Base-by-base conservation (phyloP, 2,329 filamentous ascomycete species). In the Neofusicoccum kwambonambiense region DNA sequence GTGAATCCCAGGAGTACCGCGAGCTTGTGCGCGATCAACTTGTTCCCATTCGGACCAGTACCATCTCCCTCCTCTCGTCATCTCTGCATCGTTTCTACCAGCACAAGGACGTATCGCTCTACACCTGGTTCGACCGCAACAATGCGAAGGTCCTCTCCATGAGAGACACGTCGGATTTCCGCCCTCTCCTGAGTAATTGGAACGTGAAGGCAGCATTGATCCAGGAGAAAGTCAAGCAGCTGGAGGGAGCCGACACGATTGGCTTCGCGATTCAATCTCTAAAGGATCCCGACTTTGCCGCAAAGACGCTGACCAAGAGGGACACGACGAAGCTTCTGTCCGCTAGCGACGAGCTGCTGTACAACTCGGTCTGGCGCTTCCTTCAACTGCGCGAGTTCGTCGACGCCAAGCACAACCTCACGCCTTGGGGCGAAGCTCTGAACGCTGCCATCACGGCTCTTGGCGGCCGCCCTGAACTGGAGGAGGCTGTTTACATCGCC, bases 371-470 rank as follows among this genome's bases (percentile, higher is more conserved):
- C 65, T 97, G 92, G 90, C 87, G 93, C 64, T 95, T 97, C 77
- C 83, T 99, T 22, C 92, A 97, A 73, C 83, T 98, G 56, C 88
- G 93, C 66, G 93, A 90, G 27, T 99, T 97, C 72, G 84, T 96
- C 52, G 87, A 95, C 70, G 84, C 88, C 58, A 84, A 86, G 66
- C 94, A 98, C 77, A 86, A 89, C 66, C 83, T 97, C 67, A 97
- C 93, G 8, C 79, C 82, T 8, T 97, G 93, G 92, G 95, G 94
- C 15, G 87, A 89, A 70, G 91, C 91, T 19, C 82, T 98, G 44
- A 87, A 88, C 35, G 86, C 86, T 35, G 89, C 90, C 3, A 79
- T 96, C 31, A 81, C 88, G 64, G 80, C 84, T 8, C 78, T 93
- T 80, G 87, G 84, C 86, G 50, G 75, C 74, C 62, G 78, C 80